Conservation (phyloP, 345 rosid species). For the Litchi chinensis region DNA sequence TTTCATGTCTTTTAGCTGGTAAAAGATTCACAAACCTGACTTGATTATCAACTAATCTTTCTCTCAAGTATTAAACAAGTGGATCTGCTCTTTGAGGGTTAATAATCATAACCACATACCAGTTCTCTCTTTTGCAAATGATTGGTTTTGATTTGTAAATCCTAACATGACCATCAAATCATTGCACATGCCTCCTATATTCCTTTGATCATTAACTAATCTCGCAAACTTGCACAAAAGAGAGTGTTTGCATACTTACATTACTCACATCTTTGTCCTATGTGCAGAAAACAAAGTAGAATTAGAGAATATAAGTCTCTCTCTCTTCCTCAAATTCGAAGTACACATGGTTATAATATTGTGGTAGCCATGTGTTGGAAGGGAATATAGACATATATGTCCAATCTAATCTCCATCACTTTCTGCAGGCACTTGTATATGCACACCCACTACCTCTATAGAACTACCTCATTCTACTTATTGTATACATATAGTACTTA, state of each 20-base stretch:
- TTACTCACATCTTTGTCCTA: constrained; percentile 14
- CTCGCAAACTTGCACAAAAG: constrained; percentile 7
- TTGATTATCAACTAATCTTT: constrained; percentile 16
- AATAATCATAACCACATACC: constrained; percentile 11
- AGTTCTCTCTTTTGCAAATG: constrained; percentile 30
- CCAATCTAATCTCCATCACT: not conserved
- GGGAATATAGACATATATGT: not conserved
- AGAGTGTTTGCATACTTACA: not conserved
- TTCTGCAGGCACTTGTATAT: no score
- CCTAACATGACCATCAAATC: constrained; percentile 41
- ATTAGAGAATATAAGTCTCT: constrained; percentile 6
- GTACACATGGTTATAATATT: constrained; percentile 13
- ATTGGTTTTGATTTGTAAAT: constrained; percentile 29
- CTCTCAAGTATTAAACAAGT: not conserved
- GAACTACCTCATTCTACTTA: constrained; percentile 10
- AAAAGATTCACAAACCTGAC: constrained; percentile 18
- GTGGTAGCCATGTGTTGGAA: constrained; percentile 26
- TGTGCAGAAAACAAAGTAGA: not conserved
- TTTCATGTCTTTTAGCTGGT: not conserved
- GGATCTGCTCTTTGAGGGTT: constrained; percentile 1
- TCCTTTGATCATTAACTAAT: constrained; percentile 17
- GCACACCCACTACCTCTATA: no score
- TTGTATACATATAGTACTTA: not conserved
- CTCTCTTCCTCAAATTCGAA: constrained; percentile 6
- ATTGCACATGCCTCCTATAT: constrained; percentile 48